Base-by-base conservation (phyloP, 148 eudicot species). In the Silene uniflora region DNA sequence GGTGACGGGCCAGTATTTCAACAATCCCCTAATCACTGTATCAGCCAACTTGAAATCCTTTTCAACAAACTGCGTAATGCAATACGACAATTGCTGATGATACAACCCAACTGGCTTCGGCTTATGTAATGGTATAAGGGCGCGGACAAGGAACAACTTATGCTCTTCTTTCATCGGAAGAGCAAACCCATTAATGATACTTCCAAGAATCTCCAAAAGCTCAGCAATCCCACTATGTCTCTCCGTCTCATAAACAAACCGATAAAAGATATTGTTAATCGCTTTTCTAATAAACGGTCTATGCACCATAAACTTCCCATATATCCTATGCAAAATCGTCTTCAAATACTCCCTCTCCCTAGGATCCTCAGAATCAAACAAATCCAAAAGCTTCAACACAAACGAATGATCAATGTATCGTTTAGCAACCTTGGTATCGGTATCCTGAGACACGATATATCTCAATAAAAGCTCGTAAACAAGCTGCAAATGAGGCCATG, bases 111-210 rank as follows among this genome's bases (percentile, higher is more conserved):
- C 63, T 14, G 90, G 74, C 81, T 88, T 91, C 16, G 97, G 97
- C 73, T 91, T 91, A 85, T 91, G 97, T 18, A 91, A 88, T 21
- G 97, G 97, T 71, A 91, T 91, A 54, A 91, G 77, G 27, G 87
- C 90, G 64, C 93, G 81, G 67, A 84, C 83, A 75, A 91, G 92
- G 75, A 91, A 91, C 80, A 91, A 70, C 80, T 89, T 91, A 60
- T 91, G 97, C 82, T 91, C 97, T 84, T 91, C 93, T 77, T 91
- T 91, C 93, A 91, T 89, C 9, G 97, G 97, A 86, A 91, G 74
- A 44, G 96, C 96, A 81, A 91, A 91, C 66, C 96, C 96, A 78
- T 89, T 91, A 56, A 90, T 90, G 47, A 88, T 88, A 79, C 94
- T 90, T 35, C 94, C 95, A 35, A 90, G 86, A 74, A 91, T 87